These are phyloP conservation scores for Porcisia deanei DNA, from an alignment of 208 protist species.

Conservation along the genomic window DNA sequence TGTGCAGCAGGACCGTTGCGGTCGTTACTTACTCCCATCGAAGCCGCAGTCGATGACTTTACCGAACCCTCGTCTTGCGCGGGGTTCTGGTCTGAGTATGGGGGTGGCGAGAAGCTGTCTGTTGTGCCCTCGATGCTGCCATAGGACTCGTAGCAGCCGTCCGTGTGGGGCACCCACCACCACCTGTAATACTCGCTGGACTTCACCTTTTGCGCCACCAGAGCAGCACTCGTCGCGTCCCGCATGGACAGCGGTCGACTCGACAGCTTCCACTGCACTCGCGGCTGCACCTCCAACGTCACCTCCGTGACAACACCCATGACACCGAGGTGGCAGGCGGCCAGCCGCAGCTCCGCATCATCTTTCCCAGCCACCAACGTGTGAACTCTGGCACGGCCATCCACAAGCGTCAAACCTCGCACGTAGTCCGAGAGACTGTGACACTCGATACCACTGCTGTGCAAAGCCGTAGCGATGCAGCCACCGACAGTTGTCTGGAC, in stretches of 20 bases:
- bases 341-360: slow-evolving; percentile 37
- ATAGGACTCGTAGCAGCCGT: slow-evolving; percentile 72
- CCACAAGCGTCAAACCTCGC: slow-evolving; percentile 41
- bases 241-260: slow-evolving; percentile 48
- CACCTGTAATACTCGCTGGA: slow-evolving; percentile 67
- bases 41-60: neutral
- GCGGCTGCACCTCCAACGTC: slow-evolving; percentile 52
- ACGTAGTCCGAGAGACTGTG: slow-evolving; percentile 60
- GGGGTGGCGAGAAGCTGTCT: neutral
- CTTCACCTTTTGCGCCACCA: slow-evolving; percentile 34
- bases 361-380: slow-evolving; percentile 18
- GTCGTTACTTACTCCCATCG: neutral
- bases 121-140: slow-evolving; percentile 27
- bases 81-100: too few species aligned
- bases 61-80: neutral
- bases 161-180: slow-evolving; percentile 83
- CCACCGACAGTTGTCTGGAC: slow-evolving; percentile 63
- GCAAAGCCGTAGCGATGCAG: slow-evolving; percentile 62
- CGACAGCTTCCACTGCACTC: slow-evolving; percentile 44
- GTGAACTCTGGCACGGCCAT: slow-evolving; percentile 43
- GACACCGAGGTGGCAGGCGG: slow-evolving; percentile 65
- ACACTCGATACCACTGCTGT: slow-evolving; percentile 60
- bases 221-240: slow-evolving; percentile 33
- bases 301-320: slow-evolving; percentile 70
- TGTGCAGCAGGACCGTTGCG: too few species aligned